These are phyloP conservation scores for Magnolia sinica DNA, from an alignment of 164 flowering plant genomes.

Conservation along the genomic window DNA sequence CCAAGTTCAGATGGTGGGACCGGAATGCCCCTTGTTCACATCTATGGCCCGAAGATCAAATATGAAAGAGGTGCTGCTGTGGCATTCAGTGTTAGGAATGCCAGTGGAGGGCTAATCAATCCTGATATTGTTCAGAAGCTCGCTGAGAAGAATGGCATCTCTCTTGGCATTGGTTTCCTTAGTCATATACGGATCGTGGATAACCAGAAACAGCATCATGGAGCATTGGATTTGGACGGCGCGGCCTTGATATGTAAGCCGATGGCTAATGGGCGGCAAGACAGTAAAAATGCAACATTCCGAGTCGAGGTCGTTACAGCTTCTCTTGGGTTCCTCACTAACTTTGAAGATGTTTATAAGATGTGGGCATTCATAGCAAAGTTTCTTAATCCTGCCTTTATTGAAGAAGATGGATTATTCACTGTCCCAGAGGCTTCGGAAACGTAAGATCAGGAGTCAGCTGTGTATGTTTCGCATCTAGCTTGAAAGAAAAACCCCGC, in stretches of 20 bases:
- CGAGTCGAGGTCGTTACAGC: constrained; percentile 66
- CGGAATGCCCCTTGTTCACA: constrained; percentile 43
- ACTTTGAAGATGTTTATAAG: constrained; percentile 62
- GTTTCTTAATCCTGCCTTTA: constrained; percentile 60
- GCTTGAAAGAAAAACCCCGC: neutral
- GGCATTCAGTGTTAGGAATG: constrained; percentile 65
- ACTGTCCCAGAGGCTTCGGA: constrained; percentile 37
- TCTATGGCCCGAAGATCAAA: constrained; percentile 75
- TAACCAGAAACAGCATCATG: constrained; percentile 27
- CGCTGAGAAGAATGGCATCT: constrained; percentile 60
- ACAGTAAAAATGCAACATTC: constrained; percentile 32
- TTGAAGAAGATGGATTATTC: constrained; percentile 35
- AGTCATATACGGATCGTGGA: constrained; percentile 40
- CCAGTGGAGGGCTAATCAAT: constrained; percentile 41
- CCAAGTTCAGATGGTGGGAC: constrained; percentile 34
- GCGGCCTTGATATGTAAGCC: constrained; percentile 29
- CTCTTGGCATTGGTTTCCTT: constrained; percentile 55
- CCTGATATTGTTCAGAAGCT: constrained; percentile 68
- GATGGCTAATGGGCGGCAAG: constrained; percentile 28
- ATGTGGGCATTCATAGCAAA: constrained; percentile 64
- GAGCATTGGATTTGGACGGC: constrained; percentile 24
- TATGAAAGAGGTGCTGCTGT: constrained; percentile 67
- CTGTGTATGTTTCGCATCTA: neutral
- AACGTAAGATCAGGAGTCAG: constrained; percentile 16
- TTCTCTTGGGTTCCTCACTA: constrained; percentile 58